A percentile compares a stretch with the other conserved stretches of the same genome.
These are phyloP conservation scores for Thelephora terrestris DNA, from an alignment of 1,284 basidiomycete species.

Conservation along the genomic window DNA sequence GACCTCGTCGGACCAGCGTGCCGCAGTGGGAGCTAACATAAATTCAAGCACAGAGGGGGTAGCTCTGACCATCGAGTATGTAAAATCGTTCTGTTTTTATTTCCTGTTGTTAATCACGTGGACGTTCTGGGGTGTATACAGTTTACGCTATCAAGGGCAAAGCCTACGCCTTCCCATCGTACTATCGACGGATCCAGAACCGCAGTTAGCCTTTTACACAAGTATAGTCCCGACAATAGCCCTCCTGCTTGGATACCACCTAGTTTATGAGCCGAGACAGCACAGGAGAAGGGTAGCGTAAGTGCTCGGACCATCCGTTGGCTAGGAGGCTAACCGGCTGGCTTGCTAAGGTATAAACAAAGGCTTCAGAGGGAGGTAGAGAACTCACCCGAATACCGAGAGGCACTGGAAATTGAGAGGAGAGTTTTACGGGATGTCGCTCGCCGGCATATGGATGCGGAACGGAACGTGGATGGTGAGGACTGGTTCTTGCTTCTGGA, in stretches of 20 bases:
- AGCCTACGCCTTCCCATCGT: conserved; percentile 24
- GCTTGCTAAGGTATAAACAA: not conserved
- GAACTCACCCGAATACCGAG: conserved; percentile 43
- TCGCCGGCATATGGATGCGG: conserved; percentile 32
- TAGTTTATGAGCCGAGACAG: conserved; percentile 23
- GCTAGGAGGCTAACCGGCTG: not conserved
- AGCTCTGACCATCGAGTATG: conserved; percentile 25
- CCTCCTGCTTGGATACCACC: conserved; percentile 24
- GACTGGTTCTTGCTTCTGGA: conserved; percentile 2
- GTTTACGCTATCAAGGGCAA: conserved; percentile 26
- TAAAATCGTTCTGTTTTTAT: conserved; percentile 5
- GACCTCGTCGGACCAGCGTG: conserved; percentile 7
- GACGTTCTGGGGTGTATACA: conserved; percentile 10
- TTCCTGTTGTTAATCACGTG: conserved; percentile 3
- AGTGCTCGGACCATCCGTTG: conserved; percentile 8
- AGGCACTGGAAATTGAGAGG: conserved; percentile 35
- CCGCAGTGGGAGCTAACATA: conserved; percentile 22
- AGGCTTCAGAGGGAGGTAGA: conserved; percentile 23
- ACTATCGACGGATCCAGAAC: conserved; percentile 23
- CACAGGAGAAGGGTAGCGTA: conserved; percentile 22
- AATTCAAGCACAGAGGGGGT: conserved; percentile 22
- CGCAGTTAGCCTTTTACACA: conserved; percentile 21
- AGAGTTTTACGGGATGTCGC: conserved; percentile 36
- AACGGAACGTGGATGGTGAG: conserved; percentile 23
- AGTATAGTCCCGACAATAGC: conserved; percentile 24